These are phyloP conservation scores for Fusarium austroafricanum DNA, from an alignment of 2,329 filamentous ascomycete species.

Conservation along the genomic window DNA sequence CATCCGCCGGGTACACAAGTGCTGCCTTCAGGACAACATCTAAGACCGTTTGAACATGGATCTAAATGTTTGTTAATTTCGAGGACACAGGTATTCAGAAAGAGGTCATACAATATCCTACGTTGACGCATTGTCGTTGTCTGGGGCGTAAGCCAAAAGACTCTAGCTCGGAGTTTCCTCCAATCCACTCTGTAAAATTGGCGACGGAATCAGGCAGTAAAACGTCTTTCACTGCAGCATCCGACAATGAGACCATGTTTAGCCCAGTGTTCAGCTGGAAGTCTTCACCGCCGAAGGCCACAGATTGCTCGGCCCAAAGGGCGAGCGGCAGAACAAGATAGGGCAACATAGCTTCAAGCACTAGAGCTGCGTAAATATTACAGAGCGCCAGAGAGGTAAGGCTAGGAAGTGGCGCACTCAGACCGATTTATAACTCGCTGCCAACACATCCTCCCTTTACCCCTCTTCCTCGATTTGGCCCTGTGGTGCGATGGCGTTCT, in stretches of 20 bases:
- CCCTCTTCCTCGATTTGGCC: slow-evolving; percentile 2
- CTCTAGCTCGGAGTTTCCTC: background rate
- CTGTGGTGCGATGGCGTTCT: background rate
- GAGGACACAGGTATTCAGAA: fast-evolving
- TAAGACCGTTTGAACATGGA: background rate
- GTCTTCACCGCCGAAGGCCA: background rate
- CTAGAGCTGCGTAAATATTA: background rate
- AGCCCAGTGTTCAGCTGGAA: background rate
- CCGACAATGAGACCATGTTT: background rate
- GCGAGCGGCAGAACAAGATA: background rate
- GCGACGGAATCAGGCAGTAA: background rate
- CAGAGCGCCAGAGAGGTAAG: background rate
- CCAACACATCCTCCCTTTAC: background rate
- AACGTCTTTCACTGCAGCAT: background rate
- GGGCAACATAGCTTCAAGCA: background rate
- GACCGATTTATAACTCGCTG: background rate
- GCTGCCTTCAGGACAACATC: slow-evolving; percentile 7
- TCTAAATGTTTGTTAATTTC: background rate
- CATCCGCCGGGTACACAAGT: slow-evolving; percentile 4
- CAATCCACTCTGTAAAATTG: slow-evolving; percentile 1
- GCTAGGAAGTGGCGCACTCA: background rate
- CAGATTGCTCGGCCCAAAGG: background rate
- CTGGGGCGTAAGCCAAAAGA: background rate
- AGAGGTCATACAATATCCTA: background rate
- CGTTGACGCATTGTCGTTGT: background rate